Conservation (phyloP, 2,329 filamentous ascomycete genomes). For the Penicillium occitanis region DNA sequence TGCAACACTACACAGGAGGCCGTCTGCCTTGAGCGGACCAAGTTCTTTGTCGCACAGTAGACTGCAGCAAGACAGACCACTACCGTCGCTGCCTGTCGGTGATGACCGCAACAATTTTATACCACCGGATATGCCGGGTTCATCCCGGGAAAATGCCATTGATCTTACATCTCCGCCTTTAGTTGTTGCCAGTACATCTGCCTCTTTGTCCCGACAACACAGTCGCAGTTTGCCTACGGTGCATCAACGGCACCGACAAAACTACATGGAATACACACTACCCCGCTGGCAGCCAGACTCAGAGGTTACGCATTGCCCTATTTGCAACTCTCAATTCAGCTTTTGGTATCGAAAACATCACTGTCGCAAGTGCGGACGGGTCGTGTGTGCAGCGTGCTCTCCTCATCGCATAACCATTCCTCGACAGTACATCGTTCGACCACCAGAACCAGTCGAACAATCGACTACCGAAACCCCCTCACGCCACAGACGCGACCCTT, state of each 20-base stretch:
- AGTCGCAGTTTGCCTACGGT: constrained; percentile 20
- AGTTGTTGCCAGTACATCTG: constrained; percentile 22
- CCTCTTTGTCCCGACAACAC: constrained; percentile 20
- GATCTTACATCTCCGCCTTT: constrained; percentile 34
- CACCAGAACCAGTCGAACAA: constrained; percentile 53
- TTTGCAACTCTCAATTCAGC: constrained; percentile 76
- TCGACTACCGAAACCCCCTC: background rate
- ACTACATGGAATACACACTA: constrained; percentile 52
- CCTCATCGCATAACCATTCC: constrained; percentile 95
- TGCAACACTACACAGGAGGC: constrained; percentile 24
- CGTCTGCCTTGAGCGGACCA: constrained; percentile 17
- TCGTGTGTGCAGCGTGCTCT: constrained; percentile 86
- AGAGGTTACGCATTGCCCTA: constrained; percentile 79
- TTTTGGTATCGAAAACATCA: constrained; percentile 90
- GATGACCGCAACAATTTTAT: constrained; percentile 8
- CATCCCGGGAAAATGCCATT: constrained; percentile 36
- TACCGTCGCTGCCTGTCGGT: constrained; percentile 20
- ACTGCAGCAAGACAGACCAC: constrained; percentile 25
- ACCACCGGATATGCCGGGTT: constrained; percentile 25
- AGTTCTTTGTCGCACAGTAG: constrained; percentile 26
- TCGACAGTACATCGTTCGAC: constrained; percentile 85
- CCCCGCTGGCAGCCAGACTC: constrained; percentile 87
- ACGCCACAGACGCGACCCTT: constrained; percentile 27
- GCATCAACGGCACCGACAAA: constrained; percentile 18
- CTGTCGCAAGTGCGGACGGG: constrained; percentile 91